Evolutionary conservation across 140 eudicot species (phyloP), one percentile per base, ranked within the genome.

Genomic region (Oenanthe javanica): DNA sequence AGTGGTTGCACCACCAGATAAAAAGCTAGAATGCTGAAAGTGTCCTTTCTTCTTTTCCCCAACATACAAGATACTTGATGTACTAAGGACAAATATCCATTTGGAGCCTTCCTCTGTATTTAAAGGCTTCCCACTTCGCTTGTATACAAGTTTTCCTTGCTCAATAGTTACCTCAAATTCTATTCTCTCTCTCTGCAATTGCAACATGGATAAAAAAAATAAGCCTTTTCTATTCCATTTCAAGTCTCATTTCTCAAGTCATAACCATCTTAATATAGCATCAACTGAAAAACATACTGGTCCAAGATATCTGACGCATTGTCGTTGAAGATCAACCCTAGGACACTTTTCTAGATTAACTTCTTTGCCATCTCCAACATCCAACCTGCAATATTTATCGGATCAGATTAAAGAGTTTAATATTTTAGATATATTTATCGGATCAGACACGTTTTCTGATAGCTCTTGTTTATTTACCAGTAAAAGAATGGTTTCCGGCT

Each of bases 61-160:
- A 51, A 88, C 89, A n/a, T 92, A 92, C 70, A 92, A 84, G 38
- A 13, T 52, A 74, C 97, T 87, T 31, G 93, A 86, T 16, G 97
- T 87, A 79, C 97, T 87, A 31, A 92, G 91, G 18, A 92, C 97
- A 83, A 90, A 92, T 64, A 92, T 92, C 97, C 95, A 92, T 80
- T 90, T 90, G 8, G 88, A 85, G 16, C 88, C 95, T 36, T 85
- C 88, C 3, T 76, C 46, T 21, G 97, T 88, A 74, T 87, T 81
- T 77, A 92, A 84, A 8, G 82, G 66, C 43, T 57, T 79, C 48
- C 91, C 77, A 16, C 81, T 90, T 54, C 77, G 83, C 69, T 76
- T 87, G 84, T 90, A 92, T 10, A 84, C 63, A 55, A 92, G 86
- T 59, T 88, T 92, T 25, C 97, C 97, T 19, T 51, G 11, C 72